A percentile compares a stretch with the other conserved stretches of the same genome.
Evolutionary conservation across 345 rosid genomes (phyloP).

Genomic region (Adansonia digitata): DNA sequence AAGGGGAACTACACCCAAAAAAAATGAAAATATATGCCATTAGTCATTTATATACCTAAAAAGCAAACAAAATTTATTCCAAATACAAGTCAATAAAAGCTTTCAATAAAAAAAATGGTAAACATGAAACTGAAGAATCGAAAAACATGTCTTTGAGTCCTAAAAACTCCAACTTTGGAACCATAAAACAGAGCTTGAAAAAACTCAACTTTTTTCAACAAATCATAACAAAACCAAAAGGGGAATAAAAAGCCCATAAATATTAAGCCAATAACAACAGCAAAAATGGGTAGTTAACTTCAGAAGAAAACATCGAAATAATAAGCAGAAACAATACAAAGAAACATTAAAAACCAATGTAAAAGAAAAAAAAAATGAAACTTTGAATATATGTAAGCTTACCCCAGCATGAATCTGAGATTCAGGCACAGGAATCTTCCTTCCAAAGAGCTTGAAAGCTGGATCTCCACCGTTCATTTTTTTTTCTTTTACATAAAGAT

Average conservation of each 20-base stretch:
- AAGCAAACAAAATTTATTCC: not conserved
- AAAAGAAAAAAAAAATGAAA: not conserved
- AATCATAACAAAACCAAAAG: not conserved
- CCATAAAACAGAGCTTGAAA: not conserved
- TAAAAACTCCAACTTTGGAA: not conserved
- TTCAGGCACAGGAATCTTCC: constrained; percentile 53
- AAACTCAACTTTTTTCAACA: not conserved
- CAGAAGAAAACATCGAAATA: not conserved
- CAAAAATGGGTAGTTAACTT: not conserved
- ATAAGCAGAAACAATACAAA: not conserved
- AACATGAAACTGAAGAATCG: not conserved
- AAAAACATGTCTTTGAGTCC: not conserved
- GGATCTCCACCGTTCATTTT: constrained; percentile 39
- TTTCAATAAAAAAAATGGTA: not conserved
- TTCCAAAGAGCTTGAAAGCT: constrained; percentile 70
- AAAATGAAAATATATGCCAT: no score
- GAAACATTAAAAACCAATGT: not conserved
- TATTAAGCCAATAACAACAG: not conserved
- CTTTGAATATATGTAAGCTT: not conserved
- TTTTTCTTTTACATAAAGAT: constrained; percentile 5
- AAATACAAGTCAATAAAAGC: not conserved
- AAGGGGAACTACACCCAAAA: not conserved
- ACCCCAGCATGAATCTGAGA: constrained; percentile 36
- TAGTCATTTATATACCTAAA: not conserved
- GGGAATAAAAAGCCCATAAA: not conserved